Percentiles rank a stretch among this genome's conserved stretches.
Conservation (phyloP, 2,329 filamentous ascomycete genomes). For the Cytospora paraplurivora region DNA sequence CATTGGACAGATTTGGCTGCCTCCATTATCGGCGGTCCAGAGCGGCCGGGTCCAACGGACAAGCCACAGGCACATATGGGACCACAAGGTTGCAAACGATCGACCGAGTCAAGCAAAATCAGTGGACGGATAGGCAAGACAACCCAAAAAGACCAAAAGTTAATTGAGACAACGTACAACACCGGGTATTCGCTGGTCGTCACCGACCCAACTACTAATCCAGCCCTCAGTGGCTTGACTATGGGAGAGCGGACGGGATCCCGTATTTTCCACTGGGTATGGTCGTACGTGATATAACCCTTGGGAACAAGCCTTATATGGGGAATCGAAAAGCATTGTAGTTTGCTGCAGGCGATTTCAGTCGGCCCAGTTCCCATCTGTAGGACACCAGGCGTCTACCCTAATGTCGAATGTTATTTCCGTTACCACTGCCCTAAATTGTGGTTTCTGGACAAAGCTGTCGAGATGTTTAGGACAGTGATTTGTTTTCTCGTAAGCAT, state of each 20-base stretch:
- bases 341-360: background rate
- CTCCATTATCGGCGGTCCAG: too few species aligned
- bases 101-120: background rate
- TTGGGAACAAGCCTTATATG: background rate
- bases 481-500: too few species aligned
- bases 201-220: conserved; percentile 3
- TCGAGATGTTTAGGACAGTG: too few species aligned
- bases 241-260: conserved; percentile 1
- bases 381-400: background rate
- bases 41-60: background rate
- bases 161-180: too few species aligned
- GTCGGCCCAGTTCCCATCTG: background rate
- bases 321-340: background rate
- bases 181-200: conserved; percentile 4
- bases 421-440: too few species aligned
- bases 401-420: too few species aligned
- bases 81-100: too few species aligned
- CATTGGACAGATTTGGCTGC: background rate
- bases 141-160: background rate
- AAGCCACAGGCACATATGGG: background rate
- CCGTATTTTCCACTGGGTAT: background rate
- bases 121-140: background rate
- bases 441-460: too few species aligned
- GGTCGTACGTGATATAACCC: background rate
- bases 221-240: conserved; percentile 1